Percentiles rank a stretch among this genome's conserved stretches.
Conservation (phyloP, 1,284 basidiomycete species). For the Hemileccinum hortonii region DNA sequence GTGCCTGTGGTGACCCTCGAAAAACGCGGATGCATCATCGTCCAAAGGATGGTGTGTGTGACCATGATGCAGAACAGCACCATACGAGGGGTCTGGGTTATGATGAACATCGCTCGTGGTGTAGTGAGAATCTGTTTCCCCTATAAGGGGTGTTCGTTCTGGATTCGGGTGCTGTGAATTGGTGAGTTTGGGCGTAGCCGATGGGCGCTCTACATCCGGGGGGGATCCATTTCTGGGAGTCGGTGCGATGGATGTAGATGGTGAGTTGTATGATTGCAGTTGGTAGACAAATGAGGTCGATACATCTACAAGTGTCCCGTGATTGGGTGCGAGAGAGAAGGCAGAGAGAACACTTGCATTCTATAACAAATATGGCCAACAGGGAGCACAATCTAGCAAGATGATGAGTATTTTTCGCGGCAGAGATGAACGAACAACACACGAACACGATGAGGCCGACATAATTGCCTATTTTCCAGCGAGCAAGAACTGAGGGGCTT, state of each 20-base stretch:
- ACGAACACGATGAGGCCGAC: slow-evolving; percentile 72
- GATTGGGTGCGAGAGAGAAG: not conserved
- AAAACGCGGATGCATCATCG: slow-evolving; percentile 18
- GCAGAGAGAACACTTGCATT: slow-evolving; percentile 52
- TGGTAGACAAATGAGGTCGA: slow-evolving; percentile 72
- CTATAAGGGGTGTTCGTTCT: slow-evolving; percentile 22
- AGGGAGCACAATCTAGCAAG: slow-evolving; percentile 56
- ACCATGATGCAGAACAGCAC: slow-evolving; percentile 9
- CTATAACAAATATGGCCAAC: slow-evolving; percentile 68
- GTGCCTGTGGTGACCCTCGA: slow-evolving; percentile 45
- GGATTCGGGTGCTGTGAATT: not conserved
- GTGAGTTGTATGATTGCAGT: slow-evolving; percentile 58
- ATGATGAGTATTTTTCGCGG: slow-evolving; percentile 1
- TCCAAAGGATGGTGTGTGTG: slow-evolving; percentile 11
- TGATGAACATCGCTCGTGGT: slow-evolving; percentile 7
- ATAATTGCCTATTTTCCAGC: slow-evolving; percentile 52
- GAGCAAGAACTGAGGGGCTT: slow-evolving; percentile 43
- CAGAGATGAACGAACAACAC: slow-evolving; percentile 14
- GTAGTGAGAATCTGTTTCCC: slow-evolving; percentile 4
- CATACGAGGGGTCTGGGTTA: slow-evolving; percentile 20
- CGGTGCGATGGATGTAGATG: slow-evolving; percentile 42
- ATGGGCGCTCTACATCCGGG: slow-evolving; percentile 10
- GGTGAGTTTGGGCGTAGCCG: slow-evolving; percentile 6
- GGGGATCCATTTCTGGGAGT: slow-evolving; percentile 17
- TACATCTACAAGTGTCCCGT: slow-evolving; percentile 44